A percentile compares a stretch with the other conserved stretches of the same genome.
phyloP scores from a whole-genome alignment of 208 protist species.

The Leptomonas seymouri region DNA sequence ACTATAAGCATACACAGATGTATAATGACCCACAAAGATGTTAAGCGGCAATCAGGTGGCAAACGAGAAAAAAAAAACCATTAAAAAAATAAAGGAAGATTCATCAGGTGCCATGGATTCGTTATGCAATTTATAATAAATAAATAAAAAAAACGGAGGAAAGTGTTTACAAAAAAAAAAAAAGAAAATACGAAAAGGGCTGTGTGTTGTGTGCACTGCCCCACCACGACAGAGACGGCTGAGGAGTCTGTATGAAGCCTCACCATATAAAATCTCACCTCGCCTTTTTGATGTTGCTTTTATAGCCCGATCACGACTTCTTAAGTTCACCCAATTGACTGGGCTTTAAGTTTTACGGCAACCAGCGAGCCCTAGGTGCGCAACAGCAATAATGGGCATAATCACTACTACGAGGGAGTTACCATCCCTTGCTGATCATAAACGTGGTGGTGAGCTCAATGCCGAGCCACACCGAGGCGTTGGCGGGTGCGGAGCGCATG shows the following conservation, averaged over 20 bases:
- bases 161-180: slow-evolving; percentile 6
- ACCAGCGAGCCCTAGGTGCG: background rate
- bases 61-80: no score
- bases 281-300: no score
- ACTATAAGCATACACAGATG: no score
- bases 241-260: background rate
- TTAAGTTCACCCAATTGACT: no score
- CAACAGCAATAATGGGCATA: background rate
- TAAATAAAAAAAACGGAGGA: background rate
- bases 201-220: background rate
- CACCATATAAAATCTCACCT: background rate
- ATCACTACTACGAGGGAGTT: background rate
- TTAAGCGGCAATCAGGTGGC: no score
- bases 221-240: no score
- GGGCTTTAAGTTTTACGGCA: background rate
- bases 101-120: background rate
- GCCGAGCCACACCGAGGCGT: slow-evolving; percentile 76
- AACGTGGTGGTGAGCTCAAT: slow-evolving; percentile 53
- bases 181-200: background rate
- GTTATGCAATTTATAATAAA: background rate
- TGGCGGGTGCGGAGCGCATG: slow-evolving; percentile 63
- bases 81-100: no score
- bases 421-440: slow-evolving; percentile 52
- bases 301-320: no score
- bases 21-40: no score